Evolutionary conservation across 225 moss, liverwort and hornwort genomes (phyloP), one percentile per base, ranked within the genome.

Genomic region (Straminergon stramineum): DNA sequence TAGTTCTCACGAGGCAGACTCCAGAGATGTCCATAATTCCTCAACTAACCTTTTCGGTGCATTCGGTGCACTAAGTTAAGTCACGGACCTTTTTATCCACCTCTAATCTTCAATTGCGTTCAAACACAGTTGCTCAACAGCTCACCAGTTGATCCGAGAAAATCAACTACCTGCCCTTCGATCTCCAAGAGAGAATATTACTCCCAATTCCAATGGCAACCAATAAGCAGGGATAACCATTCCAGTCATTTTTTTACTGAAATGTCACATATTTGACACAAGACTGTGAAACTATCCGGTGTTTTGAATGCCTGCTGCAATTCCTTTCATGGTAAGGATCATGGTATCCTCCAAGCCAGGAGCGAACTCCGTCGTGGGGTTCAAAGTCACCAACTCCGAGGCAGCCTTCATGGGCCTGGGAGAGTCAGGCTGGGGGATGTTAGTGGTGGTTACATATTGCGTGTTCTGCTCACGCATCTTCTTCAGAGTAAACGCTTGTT

Each of bases 221-320:
- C 61, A 48, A 58, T 7, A 85, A 12, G 60, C 74, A 85, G 41
- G 55, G 56, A 79, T 22, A 5, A 41, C 34, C 34, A 52, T 75
- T 39, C 65, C 53, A 78, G 55, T 68, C n/a, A 6, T 64, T 75
- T 64, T 75, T n/a, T 52, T 77, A n/a, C 69, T 84, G 53, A 69
- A 43, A 83, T n/a, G 75, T 34, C 45, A 43, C 62, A 27, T 24
- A 16, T 45, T 57, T 45, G 75, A 68, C 35, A 58, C 43, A 23
- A 62, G 37, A 30, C 24, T 83, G 41, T 58, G 84, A 43, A 63
- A 65, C 89, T 94, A 95, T 19, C 95, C 95, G n/a, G 95, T 95
- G 85, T 95, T 95, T 83, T 95, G 95, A 82, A 95, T 95, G 51
- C 95, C 95, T 31, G 95, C 95, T 86, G 95, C 95, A 48, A 95